Conservation (phyloP, 2,329 filamentous ascomycete genomes). For the Cladosporium sp. region DNA sequence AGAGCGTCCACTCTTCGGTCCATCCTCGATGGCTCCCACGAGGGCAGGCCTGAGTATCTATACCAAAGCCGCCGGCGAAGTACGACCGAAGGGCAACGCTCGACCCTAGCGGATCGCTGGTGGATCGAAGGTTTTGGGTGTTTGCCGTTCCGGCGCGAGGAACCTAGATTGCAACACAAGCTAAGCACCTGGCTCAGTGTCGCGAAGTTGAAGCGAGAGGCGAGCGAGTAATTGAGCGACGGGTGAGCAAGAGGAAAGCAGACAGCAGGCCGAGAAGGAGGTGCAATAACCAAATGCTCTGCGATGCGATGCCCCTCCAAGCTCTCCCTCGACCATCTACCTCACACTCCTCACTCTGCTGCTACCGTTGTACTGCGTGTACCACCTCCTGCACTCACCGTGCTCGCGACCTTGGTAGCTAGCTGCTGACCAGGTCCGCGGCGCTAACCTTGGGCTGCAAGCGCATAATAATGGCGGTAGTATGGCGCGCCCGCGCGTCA, state of each 20-base stretch:
- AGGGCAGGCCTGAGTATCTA: constrained; percentile 13
- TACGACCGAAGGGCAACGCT: constrained; percentile 12
- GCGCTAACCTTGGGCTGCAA: constrained; percentile 14
- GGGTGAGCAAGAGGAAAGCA: background rate
- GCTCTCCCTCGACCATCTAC: background rate
- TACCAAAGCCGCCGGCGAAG: constrained; percentile 4
- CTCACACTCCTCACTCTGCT: background rate
- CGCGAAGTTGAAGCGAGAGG: constrained; percentile 17
- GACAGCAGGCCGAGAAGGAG: background rate
- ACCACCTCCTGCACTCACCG: constrained; percentile 4
- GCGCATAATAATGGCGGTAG: constrained; percentile 16
- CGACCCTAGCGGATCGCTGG: background rate
- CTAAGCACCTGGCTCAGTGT: background rate
- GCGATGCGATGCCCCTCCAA: background rate
- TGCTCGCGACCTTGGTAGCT: constrained; percentile 9
- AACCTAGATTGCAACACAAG: constrained; percentile 10
- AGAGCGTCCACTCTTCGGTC: constrained; percentile 16
- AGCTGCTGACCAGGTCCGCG: constrained; percentile 17
- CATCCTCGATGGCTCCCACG: constrained; percentile 13
- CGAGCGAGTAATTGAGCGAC: background rate
- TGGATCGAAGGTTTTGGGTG: constrained; percentile 7
- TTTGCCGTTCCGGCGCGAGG: constrained; percentile 13
- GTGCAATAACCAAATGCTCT: background rate
- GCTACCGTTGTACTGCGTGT: background rate
- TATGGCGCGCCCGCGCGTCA: constrained; percentile 16